Conservation (phyloP, 805 yeast genomes). For the Metschnikowia continentalis region DNA sequence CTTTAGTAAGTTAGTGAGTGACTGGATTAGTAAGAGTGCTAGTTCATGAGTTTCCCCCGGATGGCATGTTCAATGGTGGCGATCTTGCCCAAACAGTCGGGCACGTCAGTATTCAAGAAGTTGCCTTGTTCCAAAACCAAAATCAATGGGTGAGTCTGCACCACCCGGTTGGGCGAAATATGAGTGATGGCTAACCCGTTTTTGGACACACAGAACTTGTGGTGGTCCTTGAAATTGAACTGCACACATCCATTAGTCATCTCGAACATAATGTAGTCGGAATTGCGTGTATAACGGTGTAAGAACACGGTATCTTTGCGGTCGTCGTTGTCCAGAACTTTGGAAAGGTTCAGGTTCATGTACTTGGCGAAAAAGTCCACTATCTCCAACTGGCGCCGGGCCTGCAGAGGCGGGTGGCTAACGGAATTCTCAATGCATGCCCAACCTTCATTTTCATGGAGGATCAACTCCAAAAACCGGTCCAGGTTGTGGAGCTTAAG, state of each 20-base stretch:
- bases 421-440: conserved; percentile 42
- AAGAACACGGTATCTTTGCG: conserved; percentile 68
- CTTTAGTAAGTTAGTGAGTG: too few relatives aligned
- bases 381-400: conserved; percentile 73
- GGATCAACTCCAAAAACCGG: conserved; percentile 59
- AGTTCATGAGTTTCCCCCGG: conserved; percentile 14
- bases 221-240: conserved; percentile 93
- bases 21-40: not conserved
- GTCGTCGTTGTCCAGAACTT: conserved; percentile 64
- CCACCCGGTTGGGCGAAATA: conserved; percentile 71
- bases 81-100: conserved; percentile 40
- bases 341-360: conserved; percentile 86
- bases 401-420: conserved; percentile 41
- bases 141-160: conserved; percentile 60
- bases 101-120: conserved; percentile 37
- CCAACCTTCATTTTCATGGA: conserved; percentile 44
- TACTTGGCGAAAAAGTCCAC: conserved; percentile 85
- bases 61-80: conserved; percentile 62
- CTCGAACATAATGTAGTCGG: conserved; percentile 85
- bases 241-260: conserved; percentile 89
- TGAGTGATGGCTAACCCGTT: conserved; percentile 75
- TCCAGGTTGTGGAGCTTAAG: conserved; percentile 63
- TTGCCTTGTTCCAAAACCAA: conserved; percentile 40
- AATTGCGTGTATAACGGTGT: conserved; percentile 76
- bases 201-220: conserved; percentile 76